Conservation (phyloP, 345 rosid species). For the Syzygium oleosum region DNA sequence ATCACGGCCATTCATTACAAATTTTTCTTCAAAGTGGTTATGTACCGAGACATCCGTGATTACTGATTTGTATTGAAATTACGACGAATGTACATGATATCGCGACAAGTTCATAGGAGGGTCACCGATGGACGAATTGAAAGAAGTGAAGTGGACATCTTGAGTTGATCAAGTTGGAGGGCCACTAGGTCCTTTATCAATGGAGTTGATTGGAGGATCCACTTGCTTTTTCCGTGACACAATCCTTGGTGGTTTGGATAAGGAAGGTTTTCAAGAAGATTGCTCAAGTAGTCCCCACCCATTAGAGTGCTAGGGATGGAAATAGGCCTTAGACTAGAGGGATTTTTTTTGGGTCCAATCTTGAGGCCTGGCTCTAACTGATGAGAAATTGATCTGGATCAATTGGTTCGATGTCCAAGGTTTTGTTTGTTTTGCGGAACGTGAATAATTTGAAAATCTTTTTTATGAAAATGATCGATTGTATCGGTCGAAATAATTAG, state of each 20-base stretch:
- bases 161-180: neutral
- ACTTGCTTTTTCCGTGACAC: neutral
- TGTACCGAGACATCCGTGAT: neutral
- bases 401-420: neutral
- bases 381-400: neutral
- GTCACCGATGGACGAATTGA: neutral
- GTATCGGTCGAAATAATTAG: neutral
- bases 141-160: neutral
- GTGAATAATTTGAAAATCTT: neutral
- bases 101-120: neutral
- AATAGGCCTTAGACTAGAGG: neutral
- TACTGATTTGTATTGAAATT: neutral
- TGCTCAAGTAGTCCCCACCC: neutral
- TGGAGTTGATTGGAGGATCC: neutral
- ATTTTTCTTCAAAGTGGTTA: neutral
- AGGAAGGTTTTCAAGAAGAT: neutral
- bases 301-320: neutral
- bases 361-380: neutral
- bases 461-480: neutral
- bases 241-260: neutral
- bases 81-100: neutral
- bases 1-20: neutral
- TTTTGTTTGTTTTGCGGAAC: neutral
- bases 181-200: neutral
- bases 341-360: neutral